phyloP scores from a whole-genome alignment of 805 yeast genomes.

The Yamadazyma kitorensis region DNA sequence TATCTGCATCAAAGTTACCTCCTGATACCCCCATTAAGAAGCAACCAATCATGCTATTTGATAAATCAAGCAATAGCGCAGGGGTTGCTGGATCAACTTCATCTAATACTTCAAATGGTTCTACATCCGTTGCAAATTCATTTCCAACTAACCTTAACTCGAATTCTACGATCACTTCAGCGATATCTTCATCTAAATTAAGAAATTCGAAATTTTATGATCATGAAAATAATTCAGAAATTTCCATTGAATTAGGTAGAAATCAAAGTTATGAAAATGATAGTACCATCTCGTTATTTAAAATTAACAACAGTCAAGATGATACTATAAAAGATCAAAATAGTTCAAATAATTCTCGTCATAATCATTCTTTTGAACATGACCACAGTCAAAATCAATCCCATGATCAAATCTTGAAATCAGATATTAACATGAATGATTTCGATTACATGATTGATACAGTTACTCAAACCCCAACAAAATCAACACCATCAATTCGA shows the following conservation, averaged over 20 bases:
- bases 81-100: too few species aligned
- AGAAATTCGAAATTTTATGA: too few species aligned
- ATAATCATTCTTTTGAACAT: not conserved
- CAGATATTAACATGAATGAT: constrained; percentile 4
- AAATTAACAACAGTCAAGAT: constrained; percentile 10
- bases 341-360: constrained; percentile 4
- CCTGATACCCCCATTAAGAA: constrained; percentile 46
- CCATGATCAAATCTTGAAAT: constrained; percentile 5
- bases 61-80: constrained; percentile 3
- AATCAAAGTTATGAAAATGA: constrained; percentile 27
- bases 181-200: too few species aligned
- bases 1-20: constrained; percentile 21
- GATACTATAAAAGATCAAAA: constrained; percentile 5
- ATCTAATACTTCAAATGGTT: too few species aligned
- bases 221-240: constrained; percentile 20
- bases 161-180: too few species aligned
- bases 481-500: constrained; percentile 15
- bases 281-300: constrained; percentile 31
- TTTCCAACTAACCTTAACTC: too few species aligned
- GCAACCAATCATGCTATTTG: constrained; percentile 35
- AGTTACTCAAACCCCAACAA: constrained; percentile 40
- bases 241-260: constrained; percentile 41
- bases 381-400: constrained; percentile 2
- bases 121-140: too few species aligned
- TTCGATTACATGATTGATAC: constrained; percentile 18